Evolutionary conservation across 2,329 filamentous ascomycete genomes (phyloP), one percentile per base, ranked within the genome.

Genomic region (Endocalyx cinctus): DNA sequence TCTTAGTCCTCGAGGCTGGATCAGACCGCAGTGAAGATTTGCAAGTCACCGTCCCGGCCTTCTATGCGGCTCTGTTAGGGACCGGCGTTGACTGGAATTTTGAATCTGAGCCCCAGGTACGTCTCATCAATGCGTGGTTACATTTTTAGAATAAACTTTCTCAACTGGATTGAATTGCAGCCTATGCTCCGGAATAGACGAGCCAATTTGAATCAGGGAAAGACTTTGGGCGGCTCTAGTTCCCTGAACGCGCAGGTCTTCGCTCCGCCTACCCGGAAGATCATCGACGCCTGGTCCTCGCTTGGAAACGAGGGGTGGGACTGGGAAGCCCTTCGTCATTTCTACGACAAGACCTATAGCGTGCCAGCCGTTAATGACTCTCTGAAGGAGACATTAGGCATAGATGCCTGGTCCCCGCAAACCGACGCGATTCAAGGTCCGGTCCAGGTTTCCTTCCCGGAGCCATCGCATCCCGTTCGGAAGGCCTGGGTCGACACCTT

Each of bases 291-390:
- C 2, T 66, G 63, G 62, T 56, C 54, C 12, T 43, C 51, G 0
- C 44, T 65, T 1, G 62, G 60, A 0, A 65, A 65, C 25, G 39
- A 53, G 0, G 58, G 60, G 0, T 66, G 62, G 62, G 51, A 55
- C 2, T 65, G 60, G 54, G 43, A 55, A 10, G 50, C 35, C 3
- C 38, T 63, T 6, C 26, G 52, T 4, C 42, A 45, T 6, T 60
- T 57, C 33, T 58, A 54, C 25, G 41, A 41, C 29, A 58, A 55
- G 35, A 29, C 32, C 6, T 42, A 39, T 17, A 38, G 38, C 5
- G 25, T 27, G 19, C 35, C 38, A 19, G 2, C 26, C 25, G 20
- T 25, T 14, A 17, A 36, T 15, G 17, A 25, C 4, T 10, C 4
- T 14, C 13, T 38, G 4, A 25, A 25, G 11, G 31, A 41, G 26